Evolutionary conservation across 2,329 filamentous ascomycete genomes (phyloP).

Genomic region (Colletotrichum orbiculare): DNA sequence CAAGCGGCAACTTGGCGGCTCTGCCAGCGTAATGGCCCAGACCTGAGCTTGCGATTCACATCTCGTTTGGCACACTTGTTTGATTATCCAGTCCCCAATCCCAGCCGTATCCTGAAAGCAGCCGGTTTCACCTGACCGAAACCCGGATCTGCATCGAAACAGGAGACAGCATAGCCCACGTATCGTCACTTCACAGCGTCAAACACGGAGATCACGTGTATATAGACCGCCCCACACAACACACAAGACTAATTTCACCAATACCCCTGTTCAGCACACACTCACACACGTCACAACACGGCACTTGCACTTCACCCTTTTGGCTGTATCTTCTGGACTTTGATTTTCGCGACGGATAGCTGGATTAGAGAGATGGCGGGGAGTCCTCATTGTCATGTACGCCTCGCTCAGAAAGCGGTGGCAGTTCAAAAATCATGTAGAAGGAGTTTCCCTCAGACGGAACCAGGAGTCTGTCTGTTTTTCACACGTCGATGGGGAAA

Average conservation of each 20-base stretch:
- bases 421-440: slow-evolving; percentile 39
- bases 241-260: slow-evolving; percentile 37
- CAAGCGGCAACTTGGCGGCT: slow-evolving; percentile 82
- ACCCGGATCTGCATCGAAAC: slow-evolving; percentile 34
- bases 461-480: slow-evolving; percentile 33
- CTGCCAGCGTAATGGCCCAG: slow-evolving; percentile 62
- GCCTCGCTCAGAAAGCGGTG: slow-evolving; percentile 37
- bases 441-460: slow-evolving; percentile 38
- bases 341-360: slow-evolving; percentile 35
- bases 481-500: slow-evolving; percentile 28
- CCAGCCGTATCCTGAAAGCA: slow-evolving; percentile 33
- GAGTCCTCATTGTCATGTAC: slow-evolving; percentile 39
- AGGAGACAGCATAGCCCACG: slow-evolving; percentile 35
- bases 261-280: slow-evolving; percentile 37
- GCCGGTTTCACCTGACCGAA: slow-evolving; percentile 30
- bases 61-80: slow-evolving; percentile 24
- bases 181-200: slow-evolving; percentile 37
- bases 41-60: slow-evolving; percentile 45
- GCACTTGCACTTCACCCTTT: slow-evolving; percentile 15
- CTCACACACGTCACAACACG: slow-evolving; percentile 33
- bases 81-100: slow-evolving; percentile 33
- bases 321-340: slow-evolving; percentile 39
- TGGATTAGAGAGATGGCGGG: slow-evolving; percentile 37
- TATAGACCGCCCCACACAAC: slow-evolving; percentile 37
- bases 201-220: slow-evolving; percentile 36